These are phyloP conservation scores for Phytophthora sansomeana DNA, from an alignment of 352 stramenopile genomes.

Conservation along the genomic window DNA sequence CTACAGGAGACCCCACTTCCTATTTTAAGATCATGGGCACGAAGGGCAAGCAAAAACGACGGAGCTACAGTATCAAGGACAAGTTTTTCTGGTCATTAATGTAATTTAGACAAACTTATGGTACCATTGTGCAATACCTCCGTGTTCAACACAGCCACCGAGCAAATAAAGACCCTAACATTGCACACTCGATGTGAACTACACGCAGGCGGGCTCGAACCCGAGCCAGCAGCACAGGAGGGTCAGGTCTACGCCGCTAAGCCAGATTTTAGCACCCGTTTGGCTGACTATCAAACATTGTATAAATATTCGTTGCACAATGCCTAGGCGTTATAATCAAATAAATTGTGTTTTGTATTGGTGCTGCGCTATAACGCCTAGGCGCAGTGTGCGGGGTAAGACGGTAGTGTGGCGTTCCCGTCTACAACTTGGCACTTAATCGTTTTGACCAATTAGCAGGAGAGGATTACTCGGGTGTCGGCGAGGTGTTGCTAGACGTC, in stretches of 20 bases:
- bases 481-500: too few species aligned
- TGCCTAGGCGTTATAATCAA: conserved; percentile 10
- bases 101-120: too few species aligned
- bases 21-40: too few species aligned
- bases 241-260: conserved; percentile 11
- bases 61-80: too few species aligned
- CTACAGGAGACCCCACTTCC: too few species aligned
- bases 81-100: too few species aligned
- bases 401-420: too few species aligned
- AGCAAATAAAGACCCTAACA: not conserved
- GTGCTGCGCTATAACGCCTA: not conserved
- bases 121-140: not conserved
- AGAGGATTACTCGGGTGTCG: too few species aligned
- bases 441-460: too few species aligned
- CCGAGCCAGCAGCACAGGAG: conserved; percentile 2
- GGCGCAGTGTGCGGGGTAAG: not conserved
- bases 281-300: not conserved
- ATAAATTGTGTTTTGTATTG: conserved; percentile 5
- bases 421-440: too few species aligned
- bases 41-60: too few species aligned
- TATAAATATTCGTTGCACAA: conserved; percentile 1
- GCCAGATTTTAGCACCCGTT: conserved; percentile 4
- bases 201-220: conserved; percentile 12
- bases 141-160: not conserved
- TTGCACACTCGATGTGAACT: conserved; percentile 6